Evolutionary conservation across 2,329 filamentous ascomycete species (phyloP), one percentile per base, ranked within the genome.

Genomic region (Saccharata proteae): DNA sequence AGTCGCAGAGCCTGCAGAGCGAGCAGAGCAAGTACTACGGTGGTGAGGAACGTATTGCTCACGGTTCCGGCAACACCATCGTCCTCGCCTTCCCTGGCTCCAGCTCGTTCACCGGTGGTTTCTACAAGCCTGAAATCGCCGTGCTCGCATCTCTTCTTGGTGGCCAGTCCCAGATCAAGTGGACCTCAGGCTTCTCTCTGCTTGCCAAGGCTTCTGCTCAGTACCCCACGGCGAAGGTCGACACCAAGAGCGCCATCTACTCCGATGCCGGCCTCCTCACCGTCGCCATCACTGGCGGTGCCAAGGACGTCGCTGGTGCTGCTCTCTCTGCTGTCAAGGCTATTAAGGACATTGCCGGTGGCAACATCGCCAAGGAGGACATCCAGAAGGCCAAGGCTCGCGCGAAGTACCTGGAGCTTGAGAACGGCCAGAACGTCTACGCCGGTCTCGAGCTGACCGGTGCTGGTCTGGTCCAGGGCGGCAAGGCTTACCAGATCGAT

Each of bases 71-170:
- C 45, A 94, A 93, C 64, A 71, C 85, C 25, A 57, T 93, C 46
- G 81, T 93, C 44, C 74, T 98, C 52, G 90, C 76, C 40, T 96
- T 98, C 79, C 81, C 85, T 36, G 86, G 88, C 38, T 85, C 84
- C 40, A 80, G 83, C 61, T 76, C 78, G 21, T 72, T 72, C 49
- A 77, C 74, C 22, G 69, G 70, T 46, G 67, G 69, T 41, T 75
- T 74, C 48, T 84, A 82, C 69, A 93, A 93, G 69, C 82, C 90
- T 34, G 86, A 94, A 62, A 73, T 84, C 41, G 73, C 80, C 40
- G 85, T 98, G 40, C 77, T 98, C 35, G 75, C 81, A 36, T 76
- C 85, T 41, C 77, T 98, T 13, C 80, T 98, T 31, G 90, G 90
- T 52, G 90, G 88, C 39, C 65, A 92, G 60, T 80, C 85, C 33